Conservation (phyloP, 495 filamentous ascomycete genomes). For the Lophiostoma macrostomum region DNA sequence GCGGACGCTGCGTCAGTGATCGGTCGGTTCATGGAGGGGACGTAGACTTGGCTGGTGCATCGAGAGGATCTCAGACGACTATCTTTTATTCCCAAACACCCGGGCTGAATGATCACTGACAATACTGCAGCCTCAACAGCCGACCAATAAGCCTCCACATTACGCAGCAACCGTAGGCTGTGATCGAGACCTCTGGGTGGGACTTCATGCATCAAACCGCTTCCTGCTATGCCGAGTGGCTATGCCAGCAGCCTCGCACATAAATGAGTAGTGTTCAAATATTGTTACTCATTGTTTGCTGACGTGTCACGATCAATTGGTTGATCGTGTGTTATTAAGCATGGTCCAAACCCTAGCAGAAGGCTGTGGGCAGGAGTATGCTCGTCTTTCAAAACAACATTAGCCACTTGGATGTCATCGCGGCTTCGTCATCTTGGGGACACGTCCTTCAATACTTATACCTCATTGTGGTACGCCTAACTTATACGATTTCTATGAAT, state of each 20-base stretch:
- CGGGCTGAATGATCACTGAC: conserved; percentile 11
- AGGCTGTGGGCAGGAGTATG: conserved; percentile 10
- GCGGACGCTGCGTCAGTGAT: conserved; percentile 13
- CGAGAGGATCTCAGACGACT: conserved; percentile 8
- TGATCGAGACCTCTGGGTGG: conserved; percentile 16
- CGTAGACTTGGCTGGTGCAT: conserved; percentile 6
- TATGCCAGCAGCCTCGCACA: conserved; percentile 18
- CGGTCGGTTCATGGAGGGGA: conserved; percentile 8
- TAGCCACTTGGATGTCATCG: background rate
- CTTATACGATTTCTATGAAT: background rate
- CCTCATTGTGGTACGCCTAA: conserved; percentile 2
- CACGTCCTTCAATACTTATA: conserved; percentile 8
- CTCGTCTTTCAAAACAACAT: conserved; percentile 5
- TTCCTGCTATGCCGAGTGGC: conserved; percentile 18
- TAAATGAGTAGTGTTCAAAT: conserved; percentile 20
- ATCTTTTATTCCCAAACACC: conserved; percentile 5
- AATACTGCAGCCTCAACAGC: conserved; percentile 13
- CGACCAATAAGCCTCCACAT: conserved; percentile 20
- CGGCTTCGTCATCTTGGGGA: background rate
- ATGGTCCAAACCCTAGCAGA: conserved; percentile 3
- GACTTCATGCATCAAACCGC: conserved; percentile 20
- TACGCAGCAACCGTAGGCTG: conserved; percentile 19
- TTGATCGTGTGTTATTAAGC: conserved; percentile 2
- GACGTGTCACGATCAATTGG: conserved; percentile 15
- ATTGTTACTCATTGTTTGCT: conserved; percentile 20